Conservation (phyloP, 495 filamentous ascomycete genomes). For the Xylaria scruposa region DNA sequence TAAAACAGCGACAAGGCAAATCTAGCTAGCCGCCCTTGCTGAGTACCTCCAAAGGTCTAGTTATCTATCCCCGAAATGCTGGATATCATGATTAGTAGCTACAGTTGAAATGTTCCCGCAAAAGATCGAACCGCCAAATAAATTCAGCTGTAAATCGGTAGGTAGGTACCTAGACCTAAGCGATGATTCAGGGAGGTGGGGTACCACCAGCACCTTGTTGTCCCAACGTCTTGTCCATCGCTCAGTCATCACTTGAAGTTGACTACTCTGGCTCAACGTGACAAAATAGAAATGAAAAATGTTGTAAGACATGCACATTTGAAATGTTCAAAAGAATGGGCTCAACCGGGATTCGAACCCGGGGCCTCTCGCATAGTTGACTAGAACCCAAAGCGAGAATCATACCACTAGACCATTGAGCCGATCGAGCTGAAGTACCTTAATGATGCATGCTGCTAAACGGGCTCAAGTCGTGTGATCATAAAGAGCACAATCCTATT, state of each 20-base stretch:
- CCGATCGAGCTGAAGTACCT: too few relatives aligned
- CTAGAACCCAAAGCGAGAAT: conserved; percentile 29
- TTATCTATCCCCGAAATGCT: too few relatives aligned
- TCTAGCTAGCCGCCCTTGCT: too few relatives aligned
- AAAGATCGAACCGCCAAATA: neutral
- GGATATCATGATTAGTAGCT: too few relatives aligned
- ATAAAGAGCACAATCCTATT: neutral
- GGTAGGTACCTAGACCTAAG: too few relatives aligned
- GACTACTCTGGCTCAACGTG: neutral
- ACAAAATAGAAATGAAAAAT: neutral
- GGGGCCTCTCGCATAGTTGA: conserved; percentile 28
- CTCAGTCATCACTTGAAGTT: neutral
- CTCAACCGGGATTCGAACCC: conserved; percentile 32
- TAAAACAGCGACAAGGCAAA: neutral
- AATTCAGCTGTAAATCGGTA: neutral
- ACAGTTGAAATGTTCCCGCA: too few relatives aligned
- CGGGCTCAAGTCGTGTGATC: neutral
- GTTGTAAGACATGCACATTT: too few relatives aligned
- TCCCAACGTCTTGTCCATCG: too few relatives aligned
- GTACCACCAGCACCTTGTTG: neutral
- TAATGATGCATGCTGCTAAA: too few relatives aligned
- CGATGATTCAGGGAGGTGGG: neutral
- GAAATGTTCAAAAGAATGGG: conserved; percentile 14
- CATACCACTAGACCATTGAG: conserved; percentile 31
- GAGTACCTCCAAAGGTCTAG: too few relatives aligned